phyloP scores from a whole-genome alignment of 495 filamentous ascomycete genomes.

The Glonium stellatum region DNA sequence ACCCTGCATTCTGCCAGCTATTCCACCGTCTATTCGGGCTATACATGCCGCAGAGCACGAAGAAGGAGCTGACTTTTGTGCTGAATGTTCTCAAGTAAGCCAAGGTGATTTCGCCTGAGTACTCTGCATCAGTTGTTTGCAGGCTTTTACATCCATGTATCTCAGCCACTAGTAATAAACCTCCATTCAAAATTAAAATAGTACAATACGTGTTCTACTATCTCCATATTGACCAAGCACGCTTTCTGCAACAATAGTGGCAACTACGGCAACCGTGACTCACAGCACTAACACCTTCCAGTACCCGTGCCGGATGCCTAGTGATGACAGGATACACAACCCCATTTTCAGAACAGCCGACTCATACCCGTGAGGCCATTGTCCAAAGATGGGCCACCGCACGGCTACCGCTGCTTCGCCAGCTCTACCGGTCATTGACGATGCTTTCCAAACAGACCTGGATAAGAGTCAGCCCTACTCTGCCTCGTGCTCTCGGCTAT shows the following conservation, averaged over 20 bases:
- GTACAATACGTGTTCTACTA: too few species aligned
- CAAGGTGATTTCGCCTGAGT: background rate
- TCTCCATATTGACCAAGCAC: too few species aligned
- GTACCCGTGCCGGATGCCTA: slow-evolving; percentile 30
- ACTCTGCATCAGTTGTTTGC: too few species aligned
- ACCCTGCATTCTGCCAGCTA: slow-evolving; percentile 26
- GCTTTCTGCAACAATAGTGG: too few species aligned
- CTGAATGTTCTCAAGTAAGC: slow-evolving; percentile 32
- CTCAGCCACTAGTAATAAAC: too few species aligned
- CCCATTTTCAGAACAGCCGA: slow-evolving; percentile 29
- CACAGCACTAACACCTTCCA: background rate
- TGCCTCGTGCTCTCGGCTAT: slow-evolving; percentile 54
- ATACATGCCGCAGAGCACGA: slow-evolving; percentile 24
- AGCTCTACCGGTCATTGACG: slow-evolving; percentile 28
- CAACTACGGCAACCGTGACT: too few species aligned
- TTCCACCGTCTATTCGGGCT: slow-evolving; percentile 17
- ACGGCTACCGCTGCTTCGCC: slow-evolving; percentile 28
- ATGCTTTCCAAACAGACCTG: slow-evolving; percentile 43
- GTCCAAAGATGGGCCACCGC: slow-evolving; percentile 29
- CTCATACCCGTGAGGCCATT: slow-evolving; percentile 31
- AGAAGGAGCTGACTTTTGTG: slow-evolving; percentile 23
- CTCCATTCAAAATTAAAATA: too few species aligned
- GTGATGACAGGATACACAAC: slow-evolving; percentile 34
- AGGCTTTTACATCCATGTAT: too few species aligned
- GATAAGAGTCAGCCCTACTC: slow-evolving; percentile 51